These are phyloP conservation scores for Pyricularia grisea DNA, from an alignment of 2,329 filamentous ascomycete genomes.

Conservation along the genomic window DNA sequence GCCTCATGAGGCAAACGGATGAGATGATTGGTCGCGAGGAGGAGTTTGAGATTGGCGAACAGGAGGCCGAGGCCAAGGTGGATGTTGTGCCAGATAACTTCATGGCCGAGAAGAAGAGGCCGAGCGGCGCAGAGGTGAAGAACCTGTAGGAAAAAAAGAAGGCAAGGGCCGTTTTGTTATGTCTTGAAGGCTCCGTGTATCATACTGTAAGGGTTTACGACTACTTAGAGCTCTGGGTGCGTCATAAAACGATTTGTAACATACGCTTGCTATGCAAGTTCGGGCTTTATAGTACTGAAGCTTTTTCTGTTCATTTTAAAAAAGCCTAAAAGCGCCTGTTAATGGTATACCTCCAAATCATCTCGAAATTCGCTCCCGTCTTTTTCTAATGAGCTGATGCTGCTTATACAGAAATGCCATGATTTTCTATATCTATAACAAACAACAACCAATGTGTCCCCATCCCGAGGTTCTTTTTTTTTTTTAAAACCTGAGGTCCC, in stretches of 20 bases:
- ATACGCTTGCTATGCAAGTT: neutral
- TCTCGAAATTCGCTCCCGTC: neutral
- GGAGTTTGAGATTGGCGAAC: constrained; percentile 35
- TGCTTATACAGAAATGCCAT: neutral
- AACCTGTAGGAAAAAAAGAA: neutral
- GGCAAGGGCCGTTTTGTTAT: neutral
- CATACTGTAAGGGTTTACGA: neutral
- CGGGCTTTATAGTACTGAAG: neutral
- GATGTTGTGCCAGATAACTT: constrained; percentile 11
- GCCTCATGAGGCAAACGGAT: constrained; percentile 28
- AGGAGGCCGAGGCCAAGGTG: constrained; percentile 5
- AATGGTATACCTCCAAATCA: neutral
- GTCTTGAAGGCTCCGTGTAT: neutral
- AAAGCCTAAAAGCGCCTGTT: neutral
- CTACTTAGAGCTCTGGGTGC: neutral
- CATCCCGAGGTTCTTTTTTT: neutral
- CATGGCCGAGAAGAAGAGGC: constrained; percentile 17
- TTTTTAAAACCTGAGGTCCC: constrained; percentile 51
- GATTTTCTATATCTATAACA: neutral
- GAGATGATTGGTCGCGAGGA: constrained; percentile 28
- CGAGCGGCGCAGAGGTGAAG: neutral
- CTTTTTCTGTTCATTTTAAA: neutral
- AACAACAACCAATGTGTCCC: neutral
- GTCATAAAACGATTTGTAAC: neutral
- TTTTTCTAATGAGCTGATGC: neutral